Base-by-base conservation (phyloP, 371 early-diverging fungal genomes). In the Mortierella sp. region DNA sequence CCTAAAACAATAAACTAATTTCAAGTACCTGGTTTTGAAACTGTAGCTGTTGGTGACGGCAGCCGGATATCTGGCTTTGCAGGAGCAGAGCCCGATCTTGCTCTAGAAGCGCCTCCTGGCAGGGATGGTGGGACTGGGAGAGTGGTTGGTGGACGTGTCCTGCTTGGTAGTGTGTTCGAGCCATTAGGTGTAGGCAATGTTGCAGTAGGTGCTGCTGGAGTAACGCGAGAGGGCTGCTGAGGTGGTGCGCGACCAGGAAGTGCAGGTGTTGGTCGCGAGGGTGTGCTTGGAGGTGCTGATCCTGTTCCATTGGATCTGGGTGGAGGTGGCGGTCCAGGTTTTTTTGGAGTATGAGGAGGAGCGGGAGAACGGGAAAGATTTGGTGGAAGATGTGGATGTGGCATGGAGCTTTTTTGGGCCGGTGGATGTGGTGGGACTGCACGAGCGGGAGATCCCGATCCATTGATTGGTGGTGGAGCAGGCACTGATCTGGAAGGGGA, bases 251-350 rank as follows among this genome's bases (percentile, higher is more conserved):
- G 78, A 22, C 64, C 54, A 19, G 78, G 78, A 17, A 54, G 73
- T 31, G 62, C 70, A 0, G 73, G 73, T 8, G 79, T 69, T 54
- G 80, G 55, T 49, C 72, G 54, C 12, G 83, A 72, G 13, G 87
- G 87, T 35, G 85, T 77, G 37, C 82, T 83, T 31, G 88, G 83
- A 34, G 86, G 77, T 43, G 76, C 71, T 57, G 69, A 76, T 13
- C 75, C 35, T 54, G 76, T 56, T 64, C 78, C 78, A 53, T 76
- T 76, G 22, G 26, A 26, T 61, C 72, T 53, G 6, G 78, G 56
- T 43, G 79, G 70, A n/a, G 83, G 70, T 61, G 78, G 75, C 55
- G 69, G 72, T 68, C 61, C 76, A 60, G 67, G 22, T 32, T 61
- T 74, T 58, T 66, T 70, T 51, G 76, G 81, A 62, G 69, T 70